These are phyloP conservation scores for Jamesozyma lodderae DNA, from an alignment of 805 yeast species.

Conservation along the genomic window DNA sequence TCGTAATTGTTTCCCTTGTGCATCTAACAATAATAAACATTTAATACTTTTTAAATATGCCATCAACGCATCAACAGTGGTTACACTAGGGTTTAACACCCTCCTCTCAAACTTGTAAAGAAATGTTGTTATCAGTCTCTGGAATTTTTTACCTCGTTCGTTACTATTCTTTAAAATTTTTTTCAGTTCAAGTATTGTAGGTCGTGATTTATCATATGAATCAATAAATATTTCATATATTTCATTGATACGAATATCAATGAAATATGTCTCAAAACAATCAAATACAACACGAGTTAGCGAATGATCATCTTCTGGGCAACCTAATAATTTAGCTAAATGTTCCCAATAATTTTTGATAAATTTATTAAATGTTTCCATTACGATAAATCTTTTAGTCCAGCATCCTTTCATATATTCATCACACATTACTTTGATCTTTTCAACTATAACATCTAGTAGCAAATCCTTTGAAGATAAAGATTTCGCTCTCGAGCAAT, in stretches of 20 bases:
- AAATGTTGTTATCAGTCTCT: conserved; percentile 12
- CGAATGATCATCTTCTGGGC: conserved; percentile 24
- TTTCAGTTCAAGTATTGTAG: conserved; percentile 53
- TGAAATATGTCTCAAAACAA: conserved; percentile 21
- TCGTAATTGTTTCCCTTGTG: conserved; percentile 75
- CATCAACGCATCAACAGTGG: conserved; percentile 62
- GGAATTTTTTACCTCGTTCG: conserved; percentile 23
- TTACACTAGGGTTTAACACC: conserved; percentile 70
- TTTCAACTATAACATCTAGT: conserved; percentile 14
- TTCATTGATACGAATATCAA: conserved; percentile 42
- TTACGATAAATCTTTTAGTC: conserved; percentile 16
- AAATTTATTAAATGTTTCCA: conserved; percentile 24
- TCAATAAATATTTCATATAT: conserved; percentile 47
- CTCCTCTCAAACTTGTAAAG: conserved; percentile 15
- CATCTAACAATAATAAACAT: conserved; percentile 70
- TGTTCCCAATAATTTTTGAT: conserved; percentile 21
- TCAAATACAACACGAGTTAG: conserved; percentile 18
- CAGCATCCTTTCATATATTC: conserved; percentile 13
- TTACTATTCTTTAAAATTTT: conserved; percentile 38
- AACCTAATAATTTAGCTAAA: conserved; percentile 15
- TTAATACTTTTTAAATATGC: conserved; percentile 64
- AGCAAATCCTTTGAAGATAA: conserved; percentile 15
- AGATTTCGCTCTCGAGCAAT: conserved; percentile 10
- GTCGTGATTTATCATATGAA: conserved; percentile 42
- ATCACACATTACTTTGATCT: conserved; percentile 15